These are phyloP conservation scores for Gossypium raimondii DNA, from an alignment of 345 rosid genomes.

Conservation along the genomic window DNA sequence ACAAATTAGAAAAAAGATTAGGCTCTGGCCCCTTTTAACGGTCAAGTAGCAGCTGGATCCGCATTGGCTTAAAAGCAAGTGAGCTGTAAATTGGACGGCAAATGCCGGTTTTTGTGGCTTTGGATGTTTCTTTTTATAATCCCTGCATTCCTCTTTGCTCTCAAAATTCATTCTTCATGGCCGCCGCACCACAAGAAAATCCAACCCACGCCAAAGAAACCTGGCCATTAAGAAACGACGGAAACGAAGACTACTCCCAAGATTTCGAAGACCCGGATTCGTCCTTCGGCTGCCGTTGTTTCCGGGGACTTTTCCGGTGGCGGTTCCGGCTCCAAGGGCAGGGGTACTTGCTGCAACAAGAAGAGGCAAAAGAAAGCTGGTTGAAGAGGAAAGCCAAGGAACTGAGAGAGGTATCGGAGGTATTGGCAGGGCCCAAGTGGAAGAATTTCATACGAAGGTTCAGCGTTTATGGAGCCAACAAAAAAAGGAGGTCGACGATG, in stretches of 20 bases:
- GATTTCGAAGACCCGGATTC: conserved; percentile 28
- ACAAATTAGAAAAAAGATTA: background rate
- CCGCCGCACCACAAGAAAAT: background rate
- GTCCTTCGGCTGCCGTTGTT: conserved; percentile 37
- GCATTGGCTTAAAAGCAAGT: background rate
- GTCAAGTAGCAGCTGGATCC: background rate
- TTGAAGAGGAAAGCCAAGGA: conserved; percentile 30
- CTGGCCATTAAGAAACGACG: conserved; percentile 2
- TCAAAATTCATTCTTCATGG: background rate
- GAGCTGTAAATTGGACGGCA: background rate
- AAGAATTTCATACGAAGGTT: conserved; percentile 55
- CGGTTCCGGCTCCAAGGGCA: conserved; percentile 14
- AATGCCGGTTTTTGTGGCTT: background rate
- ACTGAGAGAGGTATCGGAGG: conserved; percentile 42
- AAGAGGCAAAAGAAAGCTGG: conserved; percentile 30
- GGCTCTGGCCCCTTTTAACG: background rate
- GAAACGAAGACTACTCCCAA: conserved; percentile 7
- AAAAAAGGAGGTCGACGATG: conserved; percentile 25
- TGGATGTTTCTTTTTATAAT: background rate
- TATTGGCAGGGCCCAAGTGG: conserved; percentile 56
- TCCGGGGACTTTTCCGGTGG: conserved; percentile 24
- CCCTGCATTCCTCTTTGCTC: background rate
- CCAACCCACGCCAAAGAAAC: background rate
- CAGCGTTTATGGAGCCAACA: conserved; percentile 27
- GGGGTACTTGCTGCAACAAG: conserved; percentile 15